phyloP scores from a whole-genome alignment of 768 basidiomycete species.

The Candolleomyces eurysporus region DNA sequence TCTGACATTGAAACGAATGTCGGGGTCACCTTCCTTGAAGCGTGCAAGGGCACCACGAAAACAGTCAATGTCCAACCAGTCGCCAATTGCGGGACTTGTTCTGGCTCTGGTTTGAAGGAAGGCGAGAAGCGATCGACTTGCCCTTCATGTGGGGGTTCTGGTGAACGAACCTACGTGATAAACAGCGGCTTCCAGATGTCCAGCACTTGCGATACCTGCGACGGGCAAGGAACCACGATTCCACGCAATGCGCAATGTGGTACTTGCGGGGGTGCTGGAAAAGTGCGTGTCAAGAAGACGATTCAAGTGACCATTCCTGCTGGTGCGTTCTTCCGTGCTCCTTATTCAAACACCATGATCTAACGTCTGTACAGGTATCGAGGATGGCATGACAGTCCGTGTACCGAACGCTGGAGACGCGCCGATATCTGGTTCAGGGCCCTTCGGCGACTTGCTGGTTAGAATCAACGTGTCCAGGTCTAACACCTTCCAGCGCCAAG shows the following conservation, averaged over 20 bases:
- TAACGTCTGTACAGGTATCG: conserved; percentile 59
- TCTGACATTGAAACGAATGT: conserved; percentile 80
- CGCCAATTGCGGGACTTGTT: conserved; percentile 79
- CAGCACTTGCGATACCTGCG: conserved; percentile 81
- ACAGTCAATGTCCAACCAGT: conserved; percentile 79
- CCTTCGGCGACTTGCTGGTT: conserved; percentile 81
- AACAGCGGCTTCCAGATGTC: conserved; percentile 97
- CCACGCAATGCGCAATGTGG: conserved; percentile 78
- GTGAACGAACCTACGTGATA: conserved; percentile 85
- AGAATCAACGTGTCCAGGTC: conserved; percentile 83
- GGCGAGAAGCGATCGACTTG: conserved; percentile 85
- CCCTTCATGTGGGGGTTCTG: conserved; percentile 78
- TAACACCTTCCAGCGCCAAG: conserved; percentile 86
- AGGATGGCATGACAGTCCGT: conserved; percentile 91
- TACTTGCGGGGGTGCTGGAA: conserved; percentile 82
- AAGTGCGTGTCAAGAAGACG: conserved; percentile 75
- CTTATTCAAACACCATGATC: conserved; percentile 7
- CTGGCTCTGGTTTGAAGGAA: conserved; percentile 81
- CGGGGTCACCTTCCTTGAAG: conserved; percentile 84
- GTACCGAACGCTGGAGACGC: conserved; percentile 82
- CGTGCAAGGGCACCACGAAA: conserved; percentile 85
- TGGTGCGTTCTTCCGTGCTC: conserved; percentile 47
- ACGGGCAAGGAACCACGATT: conserved; percentile 76
- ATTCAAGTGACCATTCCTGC: conserved; percentile 84
- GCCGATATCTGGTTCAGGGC: conserved; percentile 75